Evolutionary conservation across 306 rosid genomes (phyloP).

Genomic region (Calophaca sinica): DNA sequence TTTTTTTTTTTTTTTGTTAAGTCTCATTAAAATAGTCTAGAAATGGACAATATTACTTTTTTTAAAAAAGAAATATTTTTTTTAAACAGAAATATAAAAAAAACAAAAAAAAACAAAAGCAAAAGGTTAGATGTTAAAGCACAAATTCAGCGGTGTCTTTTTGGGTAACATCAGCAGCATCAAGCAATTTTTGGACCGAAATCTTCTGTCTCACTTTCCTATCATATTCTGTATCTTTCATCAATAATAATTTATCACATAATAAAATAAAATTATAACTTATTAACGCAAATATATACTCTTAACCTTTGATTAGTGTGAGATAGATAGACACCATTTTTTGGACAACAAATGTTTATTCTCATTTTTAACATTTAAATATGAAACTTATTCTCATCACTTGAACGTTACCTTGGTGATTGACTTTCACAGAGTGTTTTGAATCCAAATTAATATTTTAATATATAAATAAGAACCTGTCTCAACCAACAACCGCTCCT

Average conservation of each 20-base stretch:
- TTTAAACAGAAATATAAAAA: no score
- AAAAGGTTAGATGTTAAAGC: slow-evolving; percentile 9
- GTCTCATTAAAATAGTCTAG: no score
- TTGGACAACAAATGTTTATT: no score
- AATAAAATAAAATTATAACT: no score
- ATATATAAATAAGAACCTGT: slow-evolving; percentile 4
- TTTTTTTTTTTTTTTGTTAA: no score
- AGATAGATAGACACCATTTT: no score
- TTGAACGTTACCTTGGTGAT: slow-evolving; percentile 23
- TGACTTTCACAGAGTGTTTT: slow-evolving; percentile 11
- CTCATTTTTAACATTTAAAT: not conserved
- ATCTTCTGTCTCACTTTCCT: no score
- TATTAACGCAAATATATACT: no score
- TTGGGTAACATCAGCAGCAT: not conserved
- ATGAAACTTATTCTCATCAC: not conserved
- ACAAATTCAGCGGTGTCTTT: not conserved
- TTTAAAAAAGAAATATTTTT: not conserved
- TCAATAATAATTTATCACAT: no score
- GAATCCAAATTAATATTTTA: not conserved
- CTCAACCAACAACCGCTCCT: slow-evolving; percentile 26
- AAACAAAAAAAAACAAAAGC: not conserved
- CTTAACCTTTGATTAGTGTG: no score
- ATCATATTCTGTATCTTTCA: no score
- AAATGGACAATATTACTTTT: not conserved
- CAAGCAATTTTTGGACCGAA: no score